phyloP scores from a whole-genome alignment of 495 filamentous ascomycete genomes.

The Aspergillus campestris region DNA sequence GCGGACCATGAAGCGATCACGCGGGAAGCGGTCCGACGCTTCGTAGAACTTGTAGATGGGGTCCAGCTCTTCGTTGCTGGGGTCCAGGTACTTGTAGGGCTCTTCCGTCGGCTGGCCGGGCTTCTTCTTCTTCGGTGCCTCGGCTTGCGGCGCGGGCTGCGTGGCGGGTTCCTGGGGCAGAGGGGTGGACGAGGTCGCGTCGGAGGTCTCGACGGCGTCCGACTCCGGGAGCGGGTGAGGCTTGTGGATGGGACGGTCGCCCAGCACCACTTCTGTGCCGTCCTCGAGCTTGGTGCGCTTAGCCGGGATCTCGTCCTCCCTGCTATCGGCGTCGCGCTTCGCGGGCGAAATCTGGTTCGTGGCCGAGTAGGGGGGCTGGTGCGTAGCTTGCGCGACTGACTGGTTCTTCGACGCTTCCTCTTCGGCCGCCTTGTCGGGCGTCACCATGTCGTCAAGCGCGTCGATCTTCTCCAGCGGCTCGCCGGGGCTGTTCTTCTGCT shows the following conservation, averaged over 20 bases:
- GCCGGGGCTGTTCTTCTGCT: constrained; percentile 31
- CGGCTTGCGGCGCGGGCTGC: constrained; percentile 5
- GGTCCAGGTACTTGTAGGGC: constrained; percentile 79
- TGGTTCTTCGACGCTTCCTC: constrained; percentile 35
- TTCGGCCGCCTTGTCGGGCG: constrained; percentile 25
- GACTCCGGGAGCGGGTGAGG: constrained; percentile 36
- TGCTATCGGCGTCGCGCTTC: constrained; percentile 34
- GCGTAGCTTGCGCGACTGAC: constrained; percentile 32
- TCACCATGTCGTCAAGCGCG: constrained; percentile 38
- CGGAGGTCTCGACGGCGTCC: constrained; percentile 30
- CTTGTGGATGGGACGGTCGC: constrained; percentile 42
- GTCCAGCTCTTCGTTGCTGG: constrained; percentile 63
- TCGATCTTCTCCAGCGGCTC: constrained; percentile 42
- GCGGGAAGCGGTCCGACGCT: constrained; percentile 72
- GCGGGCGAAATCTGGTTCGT: constrained; percentile 21
- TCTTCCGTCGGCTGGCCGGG: constrained; percentile 61
- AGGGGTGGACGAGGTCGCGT: constrained; percentile 17
- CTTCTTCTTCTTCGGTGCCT: constrained; percentile 34
- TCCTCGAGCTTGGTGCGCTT: constrained; percentile 41
- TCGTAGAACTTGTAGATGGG: constrained; percentile 75
- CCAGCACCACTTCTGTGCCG: constrained; percentile 36
- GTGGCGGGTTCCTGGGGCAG: constrained; percentile 9
- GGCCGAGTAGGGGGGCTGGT: constrained; percentile 31
- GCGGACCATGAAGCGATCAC: constrained; percentile 88
- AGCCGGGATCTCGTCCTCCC: constrained; percentile 35